Percentiles rank a stretch among this genome's conserved stretches.
Conservation (phyloP, 305 asterid genomes). For the Fraxinus velutina region DNA sequence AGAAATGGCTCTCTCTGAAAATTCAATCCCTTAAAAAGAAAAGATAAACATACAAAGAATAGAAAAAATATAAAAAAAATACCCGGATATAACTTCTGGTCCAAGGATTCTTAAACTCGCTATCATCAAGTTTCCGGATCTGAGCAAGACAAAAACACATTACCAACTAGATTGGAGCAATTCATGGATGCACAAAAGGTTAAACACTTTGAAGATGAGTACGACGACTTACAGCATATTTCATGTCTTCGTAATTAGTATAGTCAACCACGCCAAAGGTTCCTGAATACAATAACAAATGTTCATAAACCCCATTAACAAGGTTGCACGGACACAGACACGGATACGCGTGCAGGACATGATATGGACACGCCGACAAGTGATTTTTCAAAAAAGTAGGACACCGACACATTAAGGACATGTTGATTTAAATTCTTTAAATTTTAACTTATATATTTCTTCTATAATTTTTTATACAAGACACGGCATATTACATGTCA, state of each 20-base stretch:
- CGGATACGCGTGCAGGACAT: not conserved
- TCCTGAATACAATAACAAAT: constrained; percentile 42
- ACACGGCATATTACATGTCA: not conserved
- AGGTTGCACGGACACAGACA: not conserved
- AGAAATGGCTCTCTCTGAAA: not conserved
- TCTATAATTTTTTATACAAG: not conserved
- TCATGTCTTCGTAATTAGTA: constrained; percentile 91
- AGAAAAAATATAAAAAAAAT: constrained; percentile 3
- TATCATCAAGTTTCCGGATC: constrained; percentile 94
- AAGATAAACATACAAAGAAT: not conserved
- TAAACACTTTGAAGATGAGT: constrained; percentile 6
- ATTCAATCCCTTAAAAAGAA: not conserved
- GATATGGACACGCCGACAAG: not conserved
- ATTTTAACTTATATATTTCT: not conserved
- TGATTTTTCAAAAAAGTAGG: not conserved
- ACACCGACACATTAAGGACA: not conserved
- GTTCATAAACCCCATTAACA: not conserved
- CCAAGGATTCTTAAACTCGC: constrained; percentile 94
- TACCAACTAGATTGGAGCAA: constrained; percentile 23
- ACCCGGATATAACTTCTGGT: constrained; percentile 84
- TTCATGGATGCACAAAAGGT: not conserved
- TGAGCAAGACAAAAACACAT: constrained; percentile 29
- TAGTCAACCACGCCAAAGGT: constrained; percentile 92
- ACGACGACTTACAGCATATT: constrained; percentile 76
- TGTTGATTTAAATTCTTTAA: not conserved